Evolutionary conservation across 306 rosid genomes (phyloP), one percentile per base, ranked within the genome.

Genomic region (Sicyos baderoa): DNA sequence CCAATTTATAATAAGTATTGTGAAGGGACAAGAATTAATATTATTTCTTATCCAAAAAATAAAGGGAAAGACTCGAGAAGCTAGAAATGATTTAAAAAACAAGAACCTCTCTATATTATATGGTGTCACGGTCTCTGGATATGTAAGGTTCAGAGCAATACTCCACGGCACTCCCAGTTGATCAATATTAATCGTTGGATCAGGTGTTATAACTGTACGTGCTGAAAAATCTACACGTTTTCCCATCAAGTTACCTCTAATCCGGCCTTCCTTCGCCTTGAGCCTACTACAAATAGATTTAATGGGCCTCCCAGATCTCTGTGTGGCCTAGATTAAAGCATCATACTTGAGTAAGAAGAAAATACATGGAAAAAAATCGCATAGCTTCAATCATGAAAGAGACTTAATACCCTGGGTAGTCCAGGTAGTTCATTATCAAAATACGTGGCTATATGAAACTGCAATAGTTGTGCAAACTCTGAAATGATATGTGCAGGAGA

Each of bases 191-290:
- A 93, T 93, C 49, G 86, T 93, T 25, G 99, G 99, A 79, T 93
- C 99, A 6, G 99, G 99, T 13, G 99, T 93, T 54, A 93, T 93
- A 50, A 93, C 99, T 22, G 99, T 93, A 74, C 99, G 88, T 68
- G 99, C 99, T 27, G 99, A 93, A 86, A 93, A 93, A 75, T 93
- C 99, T 74, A 93, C 99, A 60, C 99, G 84, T 64, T 93, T 93
- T 45, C 99, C 99, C 99, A 93, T 93, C 85, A 93, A 80, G 75
- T 93, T 93, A 48, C 99, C 99, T 77, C 99, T 93, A 55, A 93
- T 93, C 42, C 99, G 91, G n/a, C 99, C 99, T 82, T 93, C 99
- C 76, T 93, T 93, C 15, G 99, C 99, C 85, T 93, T 93, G 27
- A 93, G 97, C 85, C 99, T 93, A 79, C 99, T 93, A 75, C 99